phyloP scores from a whole-genome alignment of 2,329 filamentous ascomycete genomes.

The Ophiostoma piceae region DNA sequence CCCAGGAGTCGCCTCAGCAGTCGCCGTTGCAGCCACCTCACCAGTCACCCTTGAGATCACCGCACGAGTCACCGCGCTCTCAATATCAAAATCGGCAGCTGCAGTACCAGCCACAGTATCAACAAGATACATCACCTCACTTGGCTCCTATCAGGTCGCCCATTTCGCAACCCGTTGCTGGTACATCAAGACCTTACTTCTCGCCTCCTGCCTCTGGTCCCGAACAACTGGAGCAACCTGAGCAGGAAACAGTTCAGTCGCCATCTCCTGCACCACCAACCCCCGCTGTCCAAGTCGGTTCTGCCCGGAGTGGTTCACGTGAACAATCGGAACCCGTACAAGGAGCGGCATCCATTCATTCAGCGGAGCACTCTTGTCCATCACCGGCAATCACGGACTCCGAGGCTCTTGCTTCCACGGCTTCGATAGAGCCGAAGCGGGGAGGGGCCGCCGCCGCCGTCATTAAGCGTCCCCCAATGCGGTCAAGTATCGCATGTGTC shows the following conservation, averaged over 20 bases:
- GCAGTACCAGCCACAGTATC: not conserved
- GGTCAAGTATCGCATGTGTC: conserved; percentile 74
- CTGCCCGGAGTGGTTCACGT: not conserved
- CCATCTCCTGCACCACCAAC: not conserved
- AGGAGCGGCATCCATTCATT: not conserved
- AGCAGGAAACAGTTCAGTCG: not conserved
- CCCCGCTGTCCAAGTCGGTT: not conserved
- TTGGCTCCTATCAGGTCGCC: not conserved
- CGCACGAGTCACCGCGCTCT: not conserved
- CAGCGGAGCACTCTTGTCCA: not conserved
- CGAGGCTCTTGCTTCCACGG: not conserved
- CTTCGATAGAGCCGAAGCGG: conserved; percentile 37
- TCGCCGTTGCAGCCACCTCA: not conserved
- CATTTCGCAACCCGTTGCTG: not conserved
- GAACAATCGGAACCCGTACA: not conserved
- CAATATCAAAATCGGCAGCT: not conserved
- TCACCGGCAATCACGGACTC: not conserved
- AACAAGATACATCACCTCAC: not conserved
- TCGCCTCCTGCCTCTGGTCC: not conserved
- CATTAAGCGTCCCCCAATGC: conserved; percentile 48
- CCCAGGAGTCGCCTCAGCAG: not conserved
- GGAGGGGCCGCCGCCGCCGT: conserved; percentile 29
- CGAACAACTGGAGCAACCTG: not conserved
- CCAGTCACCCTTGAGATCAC: not conserved
- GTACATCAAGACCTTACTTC: not conserved